A percentile compares a stretch with the other conserved stretches of the same genome.
These are phyloP conservation scores for Kandelia obovata DNA, from an alignment of 345 rosid genomes.

Conservation along the genomic window DNA sequence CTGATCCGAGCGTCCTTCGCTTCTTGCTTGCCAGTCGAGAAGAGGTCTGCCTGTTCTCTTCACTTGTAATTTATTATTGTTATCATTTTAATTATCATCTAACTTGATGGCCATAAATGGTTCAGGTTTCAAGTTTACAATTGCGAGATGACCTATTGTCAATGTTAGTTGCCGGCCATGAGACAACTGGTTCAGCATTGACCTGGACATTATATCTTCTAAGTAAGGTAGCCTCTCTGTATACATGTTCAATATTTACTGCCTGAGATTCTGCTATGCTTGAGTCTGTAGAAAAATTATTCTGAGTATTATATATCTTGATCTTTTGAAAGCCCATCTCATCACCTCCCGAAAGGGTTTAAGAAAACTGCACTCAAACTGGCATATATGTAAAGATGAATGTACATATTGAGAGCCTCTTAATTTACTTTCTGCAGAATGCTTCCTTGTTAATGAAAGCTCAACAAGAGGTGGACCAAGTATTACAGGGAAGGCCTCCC, in stretches of 20 bases:
- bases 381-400: too few relatives aligned
- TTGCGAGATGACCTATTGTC: conserved; percentile 91
- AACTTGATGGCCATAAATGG: conserved; percentile 7
- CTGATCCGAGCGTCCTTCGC: conserved; percentile 90
- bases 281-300: background rate
- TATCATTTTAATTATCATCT: background rate
- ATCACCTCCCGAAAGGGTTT: too few relatives aligned
- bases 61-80: background rate
- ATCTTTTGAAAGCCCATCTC: too few relatives aligned
- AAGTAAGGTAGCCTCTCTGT: conserved; percentile 60
- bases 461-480: conserved; percentile 83
- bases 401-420: too few relatives aligned
- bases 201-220: conserved; percentile 96
- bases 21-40: conserved; percentile 95
- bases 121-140: conserved; percentile 78
- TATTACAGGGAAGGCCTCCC: conserved; percentile 69
- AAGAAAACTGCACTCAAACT: too few relatives aligned
- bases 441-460: conserved; percentile 58
- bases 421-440: conserved; percentile 37
- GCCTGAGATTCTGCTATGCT: background rate
- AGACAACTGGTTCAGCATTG: conserved; percentile 93
- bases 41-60: conserved; percentile 48
- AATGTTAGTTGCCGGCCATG: conserved; percentile 96
- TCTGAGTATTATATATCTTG: too few relatives aligned
- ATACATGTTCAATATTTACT: background rate